A percentile compares a stretch with the other conserved stretches of the same genome.
Conservation (phyloP, 805 yeast species). For the Nadsonia fulvescens region DNA sequence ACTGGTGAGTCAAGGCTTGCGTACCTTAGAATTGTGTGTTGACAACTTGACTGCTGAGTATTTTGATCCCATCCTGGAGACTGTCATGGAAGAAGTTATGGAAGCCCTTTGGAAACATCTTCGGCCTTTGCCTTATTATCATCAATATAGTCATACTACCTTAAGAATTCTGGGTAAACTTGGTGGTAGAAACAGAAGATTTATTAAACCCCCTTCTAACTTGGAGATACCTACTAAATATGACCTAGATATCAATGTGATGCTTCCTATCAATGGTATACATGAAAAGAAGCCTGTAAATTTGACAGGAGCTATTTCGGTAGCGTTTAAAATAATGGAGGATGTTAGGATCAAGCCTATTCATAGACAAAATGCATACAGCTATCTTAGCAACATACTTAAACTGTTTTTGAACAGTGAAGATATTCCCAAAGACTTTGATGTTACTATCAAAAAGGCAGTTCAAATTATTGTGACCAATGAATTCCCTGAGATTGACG, state of each 20-base stretch:
- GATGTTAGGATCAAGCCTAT: constrained; percentile 40
- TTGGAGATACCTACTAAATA: constrained; percentile 32
- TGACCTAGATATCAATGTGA: constrained; percentile 43
- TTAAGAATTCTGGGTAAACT: constrained; percentile 83
- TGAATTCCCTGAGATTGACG: constrained; percentile 24
- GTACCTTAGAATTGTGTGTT: constrained; percentile 89
- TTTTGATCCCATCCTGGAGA: constrained; percentile 92
- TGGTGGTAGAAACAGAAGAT: constrained; percentile 88
- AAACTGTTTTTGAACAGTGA: constrained; percentile 46
- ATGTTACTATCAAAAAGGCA: constrained; percentile 8
- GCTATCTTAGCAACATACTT: constrained; percentile 46
- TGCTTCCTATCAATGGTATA: constrained; percentile 56
- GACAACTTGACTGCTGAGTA: constrained; percentile 92
- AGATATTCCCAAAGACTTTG: constrained; percentile 27
- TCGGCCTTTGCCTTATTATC: constrained; percentile 84
- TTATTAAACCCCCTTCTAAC: constrained; percentile 58
- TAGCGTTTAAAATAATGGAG: constrained; percentile 60
- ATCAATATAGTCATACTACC: constrained; percentile 89
- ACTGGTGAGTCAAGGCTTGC: constrained; percentile 78
- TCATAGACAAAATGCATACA: constrained; percentile 63
- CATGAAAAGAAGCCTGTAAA: constrained; percentile 46
- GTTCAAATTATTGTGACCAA: constrained; percentile 19
- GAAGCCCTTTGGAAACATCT: constrained; percentile 81
- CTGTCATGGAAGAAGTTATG: constrained; percentile 88
- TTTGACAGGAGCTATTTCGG: constrained; percentile 63